Percentiles rank a stretch among this genome's conserved stretches.
phyloP scores from a whole-genome alignment of 257 asterid species.

The Petunia axillaris region DNA sequence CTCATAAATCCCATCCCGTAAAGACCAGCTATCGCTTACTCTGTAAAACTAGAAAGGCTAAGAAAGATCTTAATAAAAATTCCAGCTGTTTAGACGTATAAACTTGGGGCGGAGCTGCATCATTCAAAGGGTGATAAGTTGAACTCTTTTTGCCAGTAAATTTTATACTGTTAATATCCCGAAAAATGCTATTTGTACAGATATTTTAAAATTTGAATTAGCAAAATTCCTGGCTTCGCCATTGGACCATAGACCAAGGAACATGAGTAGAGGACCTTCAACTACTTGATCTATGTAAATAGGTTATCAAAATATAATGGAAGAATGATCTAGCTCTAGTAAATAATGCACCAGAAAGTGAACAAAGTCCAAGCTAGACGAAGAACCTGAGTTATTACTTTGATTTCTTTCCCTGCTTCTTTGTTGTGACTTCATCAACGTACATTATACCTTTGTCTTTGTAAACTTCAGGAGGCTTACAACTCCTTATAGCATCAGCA shows the following conservation, averaged over 20 bases:
- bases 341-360: background rate
- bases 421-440: slow-evolving; percentile 66
- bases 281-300: background rate
- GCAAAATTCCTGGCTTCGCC: too few relatives aligned
- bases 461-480: slow-evolving; percentile 67
- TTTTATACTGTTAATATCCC: too few relatives aligned
- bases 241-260: too few relatives aligned
- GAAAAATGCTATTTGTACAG: too few relatives aligned
- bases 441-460: slow-evolving; percentile 71
- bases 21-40: too few relatives aligned
- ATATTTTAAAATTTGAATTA: too few relatives aligned
- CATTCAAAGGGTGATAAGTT: too few relatives aligned
- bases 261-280: background rate
- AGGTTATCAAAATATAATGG: background rate
- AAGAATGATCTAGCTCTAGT: background rate
- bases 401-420: slow-evolving; percentile 67
- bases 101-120: too few relatives aligned
- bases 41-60: background rate
- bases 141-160: too few relatives aligned
- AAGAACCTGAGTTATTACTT: slow-evolving; percentile 17
- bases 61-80: background rate
- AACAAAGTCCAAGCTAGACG: too few relatives aligned
- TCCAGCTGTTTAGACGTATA: background rate
- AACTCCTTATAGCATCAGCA: slow-evolving; percentile 58
- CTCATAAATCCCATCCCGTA: too few relatives aligned